These are phyloP conservation scores for Amanita rubescens DNA, from an alignment of 768 basidiomycete genomes.

Conservation along the genomic window DNA sequence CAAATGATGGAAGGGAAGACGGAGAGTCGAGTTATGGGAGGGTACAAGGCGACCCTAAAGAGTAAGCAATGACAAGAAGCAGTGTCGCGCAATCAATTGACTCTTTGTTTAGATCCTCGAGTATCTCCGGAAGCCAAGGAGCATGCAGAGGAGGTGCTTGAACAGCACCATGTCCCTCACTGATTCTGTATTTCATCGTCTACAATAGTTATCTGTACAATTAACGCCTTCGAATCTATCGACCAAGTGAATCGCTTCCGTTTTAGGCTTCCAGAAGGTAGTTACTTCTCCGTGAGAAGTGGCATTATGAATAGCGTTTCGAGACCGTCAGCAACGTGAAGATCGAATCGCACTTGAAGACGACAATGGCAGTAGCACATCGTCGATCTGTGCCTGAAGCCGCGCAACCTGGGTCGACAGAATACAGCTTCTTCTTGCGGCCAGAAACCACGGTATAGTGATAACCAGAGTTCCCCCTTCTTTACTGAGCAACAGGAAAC, in stretches of 20 bases:
- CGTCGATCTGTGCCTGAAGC: not conserved
- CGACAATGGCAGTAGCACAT: not conserved
- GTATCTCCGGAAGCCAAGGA: conserved; percentile 14
- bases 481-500: not conserved
- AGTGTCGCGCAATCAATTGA: not conserved
- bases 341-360: not conserved
- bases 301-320: too few relatives aligned
- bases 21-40: conserved; percentile 19
- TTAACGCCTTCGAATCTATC: too few relatives aligned
- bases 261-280: too few relatives aligned
- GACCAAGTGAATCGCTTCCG: too few relatives aligned
- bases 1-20: conserved; percentile 2
- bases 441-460: not conserved
- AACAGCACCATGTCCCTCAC: conserved; percentile 8
- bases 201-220: too few relatives aligned
- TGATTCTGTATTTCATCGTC: not conserved
- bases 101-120: conserved; percentile 11
- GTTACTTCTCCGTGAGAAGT: not conserved
- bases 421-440: not conserved
- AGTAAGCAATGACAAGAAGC: conserved; percentile 12
- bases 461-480: not conserved
- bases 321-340: not conserved
- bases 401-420: not conserved
- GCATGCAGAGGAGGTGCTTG: conserved; percentile 12
- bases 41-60: conserved; percentile 23